Base-by-base conservation (phyloP, 768 basidiomycete species). In the Kwoniella sp. region DNA sequence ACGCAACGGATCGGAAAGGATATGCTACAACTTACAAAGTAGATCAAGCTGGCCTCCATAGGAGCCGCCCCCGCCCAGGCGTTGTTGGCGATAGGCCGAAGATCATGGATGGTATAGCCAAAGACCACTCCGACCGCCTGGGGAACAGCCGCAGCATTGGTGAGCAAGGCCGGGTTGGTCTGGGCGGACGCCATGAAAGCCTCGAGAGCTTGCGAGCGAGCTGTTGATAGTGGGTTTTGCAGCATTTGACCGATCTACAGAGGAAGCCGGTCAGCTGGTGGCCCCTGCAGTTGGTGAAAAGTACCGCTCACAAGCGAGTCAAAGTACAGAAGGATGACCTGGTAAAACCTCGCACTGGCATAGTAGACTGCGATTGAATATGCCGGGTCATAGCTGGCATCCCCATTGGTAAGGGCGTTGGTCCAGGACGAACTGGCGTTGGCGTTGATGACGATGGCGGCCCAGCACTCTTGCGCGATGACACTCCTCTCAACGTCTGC, bases 61-160 rank as follows among this genome's bases (percentile, higher is more conserved):
- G 72, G 72, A 3, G 73, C 73, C 1, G 69, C 62, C 11, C 62
- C 69, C 0, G 65, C 57, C 73, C 73, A 75, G 12, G 63, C 63
- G 7, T 43, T 33, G 29, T 63, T 50, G 6, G 23, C 40, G 3
- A 68, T 61, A 0, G 67, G 58, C 14, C 73, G 50, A 1, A 69
- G 40, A 41, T 75, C 74, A 17, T 59, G 53, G 33, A 59, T 41
- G 14, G 54, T 65, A 26, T 60, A 67, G 2, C 69, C 63, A 46
- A 75, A 72, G 2, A 63, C 69, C 4, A 63, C 57, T 7, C 53
- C 58, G 17, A 75, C 45, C 6, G 74, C 72, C 42, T 67, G 69
- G 10, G 73, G 74, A 0, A 68, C 63, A 11, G 29, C 22, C 2
- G 69, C 57, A 15, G 69, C 59, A 1, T 33, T 43, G 23, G 54